Percentiles rank a stretch among this genome's conserved stretches.
Conservation (phyloP, 805 yeast species). For the Ogataea paraovalis region DNA sequence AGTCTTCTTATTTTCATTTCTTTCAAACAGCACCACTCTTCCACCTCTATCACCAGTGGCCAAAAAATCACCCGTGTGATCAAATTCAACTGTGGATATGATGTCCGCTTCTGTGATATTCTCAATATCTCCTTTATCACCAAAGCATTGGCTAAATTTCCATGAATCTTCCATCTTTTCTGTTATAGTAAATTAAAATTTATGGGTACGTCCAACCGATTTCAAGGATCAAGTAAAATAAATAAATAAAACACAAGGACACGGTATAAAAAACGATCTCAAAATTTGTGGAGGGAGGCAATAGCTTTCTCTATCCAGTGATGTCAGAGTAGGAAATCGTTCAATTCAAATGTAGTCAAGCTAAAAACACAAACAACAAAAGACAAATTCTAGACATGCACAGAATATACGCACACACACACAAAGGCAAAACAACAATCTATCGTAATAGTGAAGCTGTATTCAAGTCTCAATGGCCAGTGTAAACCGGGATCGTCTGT, state of each 20-base stretch:
- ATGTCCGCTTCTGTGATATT: conserved; percentile 95
- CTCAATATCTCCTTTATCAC: conserved; percentile 96
- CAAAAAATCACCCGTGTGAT: conserved; percentile 86
- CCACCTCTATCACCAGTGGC: conserved; percentile 99
- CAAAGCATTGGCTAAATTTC: conserved; percentile 97
- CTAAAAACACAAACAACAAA: neutral
- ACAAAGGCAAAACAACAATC: neutral
- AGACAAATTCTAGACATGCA: neutral
- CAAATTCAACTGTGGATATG: conserved; percentile 95
- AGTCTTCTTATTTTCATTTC: conserved; percentile 68
- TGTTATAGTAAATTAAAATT: neutral
- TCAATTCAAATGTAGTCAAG: neutral
- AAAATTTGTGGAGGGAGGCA: neutral
- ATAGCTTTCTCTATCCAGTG: neutral
- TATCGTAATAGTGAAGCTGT: neutral
- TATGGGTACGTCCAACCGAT: neutral
- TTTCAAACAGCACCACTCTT: conserved; percentile 90
- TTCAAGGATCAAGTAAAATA: neutral
- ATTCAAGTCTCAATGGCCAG: neutral
- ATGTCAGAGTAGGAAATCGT: neutral
- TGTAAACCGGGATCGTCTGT: neutral
- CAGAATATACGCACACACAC: neutral
- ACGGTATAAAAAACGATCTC: no score
- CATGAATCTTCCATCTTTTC: conserved; percentile 39
- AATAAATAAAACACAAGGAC: neutral